phyloP scores from a whole-genome alignment of 1,139 yeast species.

The Geotrichum candidum region DNA sequence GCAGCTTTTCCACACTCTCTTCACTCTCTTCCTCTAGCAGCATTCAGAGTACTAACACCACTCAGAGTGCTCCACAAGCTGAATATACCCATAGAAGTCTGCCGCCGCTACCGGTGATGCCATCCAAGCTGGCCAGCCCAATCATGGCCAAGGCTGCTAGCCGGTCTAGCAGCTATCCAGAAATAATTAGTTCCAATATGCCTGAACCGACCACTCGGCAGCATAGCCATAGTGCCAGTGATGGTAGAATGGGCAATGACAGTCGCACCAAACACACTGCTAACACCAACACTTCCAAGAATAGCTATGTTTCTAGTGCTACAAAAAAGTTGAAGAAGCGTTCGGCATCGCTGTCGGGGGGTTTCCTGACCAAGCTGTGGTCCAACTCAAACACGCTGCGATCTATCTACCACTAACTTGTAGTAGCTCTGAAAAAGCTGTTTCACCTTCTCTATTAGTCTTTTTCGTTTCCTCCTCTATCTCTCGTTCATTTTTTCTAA shows the following conservation, averaged over 20 bases:
- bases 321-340: not conserved
- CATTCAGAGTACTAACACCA: not conserved
- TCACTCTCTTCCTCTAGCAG: conserved; percentile 10
- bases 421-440: not conserved
- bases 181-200: not conserved
- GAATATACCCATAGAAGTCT: not conserved
- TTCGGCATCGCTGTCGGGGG: not conserved
- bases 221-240: not conserved
- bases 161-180: not conserved
- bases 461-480: not conserved
- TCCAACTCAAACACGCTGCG: not conserved
- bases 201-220: not conserved
- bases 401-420: not conserved
- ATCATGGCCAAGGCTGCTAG: not conserved
- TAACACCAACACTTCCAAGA: not conserved
- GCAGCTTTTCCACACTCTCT: conserved; percentile 7
- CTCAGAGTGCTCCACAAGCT: not conserved
- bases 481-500: not conserved
- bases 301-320: not conserved
- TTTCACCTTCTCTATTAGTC: not conserved
- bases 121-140: not conserved
- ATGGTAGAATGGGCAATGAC: not conserved
- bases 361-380: not conserved
- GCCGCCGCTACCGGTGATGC: not conserved
- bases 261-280: not conserved